Evolutionary conservation across 441 rosid genomes (phyloP), one percentile per base, ranked within the genome.

Genomic region (Erodium moschatum): DNA sequence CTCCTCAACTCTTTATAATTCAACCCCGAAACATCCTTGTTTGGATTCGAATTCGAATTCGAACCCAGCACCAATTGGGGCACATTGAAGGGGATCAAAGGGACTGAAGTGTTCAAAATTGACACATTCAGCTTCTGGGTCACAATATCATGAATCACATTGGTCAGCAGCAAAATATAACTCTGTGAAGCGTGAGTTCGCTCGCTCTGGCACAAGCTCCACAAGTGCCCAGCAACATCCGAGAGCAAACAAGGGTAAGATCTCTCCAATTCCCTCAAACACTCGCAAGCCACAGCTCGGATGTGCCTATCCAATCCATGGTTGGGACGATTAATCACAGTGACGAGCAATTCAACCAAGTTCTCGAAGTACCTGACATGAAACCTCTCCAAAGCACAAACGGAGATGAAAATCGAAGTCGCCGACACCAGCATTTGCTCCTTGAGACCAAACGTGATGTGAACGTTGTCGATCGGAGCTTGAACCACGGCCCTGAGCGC

Each of bases 191-290:
- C 95, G 67, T 93, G 98, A 12, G 91, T 91, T 16, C 93, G 83
- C 82, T 93, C 98, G 67, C 87, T 88, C 64, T 87, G 97, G 68
- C 97, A 89, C 80, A 93, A 70, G 69, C 83, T 82, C 98, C 98
- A 93, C 52, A 93, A 73, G 70, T 91, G 96, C 3, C 89, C 91
- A 50, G 86, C 86, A 60, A 89, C 70, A 64, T 82, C 89, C 0
- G 95, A 83, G 11, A 93, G 77, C 83, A 93, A 73, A 76, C 97
- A 86, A 27, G 98, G 95, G 67, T 77, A 88, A 18, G 79, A 74
- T 62, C 75, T 87, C 81, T 93, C 97, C 21, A 93, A 73, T 75
- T 91, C 89, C 9, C 98, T 85, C 63, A 93, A 76, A 66, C 98
- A 93, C 84, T 91, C 96, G 63, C 89, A 86, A 1, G 97, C 97